A percentile compares a stretch with the other conserved stretches of the same genome.
phyloP scores from a whole-genome alignment of 1,139 yeast species.

The Blastobotrys arbuscula region DNA sequence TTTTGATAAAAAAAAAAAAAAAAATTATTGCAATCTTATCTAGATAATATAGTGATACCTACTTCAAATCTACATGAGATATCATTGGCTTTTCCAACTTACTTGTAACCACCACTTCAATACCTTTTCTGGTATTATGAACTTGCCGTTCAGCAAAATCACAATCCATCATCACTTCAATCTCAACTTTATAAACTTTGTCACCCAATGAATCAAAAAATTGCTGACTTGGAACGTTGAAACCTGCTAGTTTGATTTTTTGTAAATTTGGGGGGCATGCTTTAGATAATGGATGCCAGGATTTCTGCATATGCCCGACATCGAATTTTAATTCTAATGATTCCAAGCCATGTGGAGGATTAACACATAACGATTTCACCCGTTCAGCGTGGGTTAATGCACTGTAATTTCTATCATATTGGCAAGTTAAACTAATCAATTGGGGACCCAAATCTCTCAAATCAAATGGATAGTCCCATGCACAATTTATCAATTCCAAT shows the following conservation, averaged over 20 bases:
- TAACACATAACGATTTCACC: conserved; percentile 9
- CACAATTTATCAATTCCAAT: conserved; percentile 11
- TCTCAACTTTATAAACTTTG: conserved; percentile 5
- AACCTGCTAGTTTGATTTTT: conserved; percentile 8
- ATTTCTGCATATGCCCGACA: conserved; percentile 10
- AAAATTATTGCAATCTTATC: no score
- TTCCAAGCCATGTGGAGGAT: conserved; percentile 11
- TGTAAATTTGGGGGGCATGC: conserved; percentile 1
- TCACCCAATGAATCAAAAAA: conserved; percentile 9
- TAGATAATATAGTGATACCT: no score
- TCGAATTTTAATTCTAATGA: conserved; percentile 7
- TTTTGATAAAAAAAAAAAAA: no score
- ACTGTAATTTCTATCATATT: conserved; percentile 7
- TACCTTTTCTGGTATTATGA: background rate
- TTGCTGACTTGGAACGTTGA: conserved; percentile 9
- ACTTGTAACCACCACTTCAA: background rate
- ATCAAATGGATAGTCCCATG: conserved; percentile 15
- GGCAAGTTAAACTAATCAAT: conserved; percentile 1
- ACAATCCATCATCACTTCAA: conserved; percentile 2
- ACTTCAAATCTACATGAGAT: background rate
- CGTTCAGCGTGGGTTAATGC: conserved; percentile 15
- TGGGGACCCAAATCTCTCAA: conserved; percentile 3
- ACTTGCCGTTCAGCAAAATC: background rate
- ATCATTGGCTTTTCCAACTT: background rate
- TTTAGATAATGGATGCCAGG: conserved; percentile 13